Conservation (phyloP, 2,329 filamentous ascomycete genomes). For the Cladosporium phlei region DNA sequence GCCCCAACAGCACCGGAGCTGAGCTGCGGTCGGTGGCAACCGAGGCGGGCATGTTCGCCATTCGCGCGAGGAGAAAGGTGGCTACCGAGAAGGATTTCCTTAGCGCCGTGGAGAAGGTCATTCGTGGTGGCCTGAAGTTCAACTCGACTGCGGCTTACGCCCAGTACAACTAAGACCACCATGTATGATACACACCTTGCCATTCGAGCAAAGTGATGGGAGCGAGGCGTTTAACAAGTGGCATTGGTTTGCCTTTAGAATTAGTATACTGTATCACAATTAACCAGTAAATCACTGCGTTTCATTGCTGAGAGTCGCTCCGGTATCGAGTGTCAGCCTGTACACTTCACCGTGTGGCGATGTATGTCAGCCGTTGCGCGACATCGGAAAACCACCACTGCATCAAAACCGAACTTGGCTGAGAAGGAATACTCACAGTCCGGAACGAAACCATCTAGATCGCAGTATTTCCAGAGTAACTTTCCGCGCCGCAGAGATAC, state of each 20-base stretch:
- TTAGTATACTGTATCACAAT: conserved; percentile 9
- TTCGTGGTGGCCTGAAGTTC: conserved; percentile 99
- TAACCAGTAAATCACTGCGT: no score
- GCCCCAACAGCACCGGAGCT: conserved; percentile 94
- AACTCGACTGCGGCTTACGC: conserved; percentile 97
- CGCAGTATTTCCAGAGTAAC: no score
- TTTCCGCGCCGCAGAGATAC: no score
- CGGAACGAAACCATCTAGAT: no score
- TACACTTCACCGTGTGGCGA: no score
- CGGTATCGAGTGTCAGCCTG: no score
- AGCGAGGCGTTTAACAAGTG: conserved; percentile 4
- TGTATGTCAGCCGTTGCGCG: no score
- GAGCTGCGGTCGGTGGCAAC: conserved; percentile 95
- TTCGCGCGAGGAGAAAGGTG: conserved; percentile 90
- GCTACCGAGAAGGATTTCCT: conserved; percentile 98
- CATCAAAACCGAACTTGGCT: no score
- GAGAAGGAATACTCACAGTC: no score
- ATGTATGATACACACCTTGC: conserved; percentile 13
- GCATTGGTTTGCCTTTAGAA: background rate
- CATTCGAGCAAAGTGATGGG: background rate
- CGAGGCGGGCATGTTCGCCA: conserved; percentile 97
- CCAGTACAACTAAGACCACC: conserved; percentile 81
- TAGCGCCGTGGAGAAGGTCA: conserved; percentile 97
- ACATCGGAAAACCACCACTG: no score
- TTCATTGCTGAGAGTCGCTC: no score